These are phyloP conservation scores for Solanum paucissectum DNA, from an alignment of 257 asterid species.

Conservation along the genomic window DNA sequence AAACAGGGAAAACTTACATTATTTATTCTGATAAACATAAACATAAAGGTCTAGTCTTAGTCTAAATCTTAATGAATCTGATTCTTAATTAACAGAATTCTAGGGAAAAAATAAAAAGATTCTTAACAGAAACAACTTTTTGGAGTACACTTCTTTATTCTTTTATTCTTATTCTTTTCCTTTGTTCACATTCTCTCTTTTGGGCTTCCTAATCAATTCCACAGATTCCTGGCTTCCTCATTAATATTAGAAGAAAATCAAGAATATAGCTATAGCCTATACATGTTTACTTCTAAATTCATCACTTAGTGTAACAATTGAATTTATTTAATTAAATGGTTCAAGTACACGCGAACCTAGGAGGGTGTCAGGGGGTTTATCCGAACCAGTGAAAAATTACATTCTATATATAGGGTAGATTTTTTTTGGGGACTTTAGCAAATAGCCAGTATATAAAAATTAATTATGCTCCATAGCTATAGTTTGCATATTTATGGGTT, in stretches of 20 bases:
- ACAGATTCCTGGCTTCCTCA: background rate
- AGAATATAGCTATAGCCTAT: background rate
- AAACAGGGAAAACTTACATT: background rate
- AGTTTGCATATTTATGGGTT: background rate
- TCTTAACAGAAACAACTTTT: background rate
- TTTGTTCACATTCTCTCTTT: background rate
- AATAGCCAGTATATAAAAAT: too few relatives aligned
- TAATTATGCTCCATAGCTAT: too few relatives aligned
- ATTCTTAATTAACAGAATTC: background rate
- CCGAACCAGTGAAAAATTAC: too few relatives aligned
- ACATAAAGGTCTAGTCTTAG: background rate
- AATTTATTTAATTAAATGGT: background rate
- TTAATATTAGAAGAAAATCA: background rate
- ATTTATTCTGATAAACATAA: background rate
- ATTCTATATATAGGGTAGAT: background rate
- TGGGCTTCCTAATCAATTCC: background rate
- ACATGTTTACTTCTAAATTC: background rate
- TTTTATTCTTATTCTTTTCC: background rate
- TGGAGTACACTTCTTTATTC: background rate
- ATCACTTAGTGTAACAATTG: background rate
- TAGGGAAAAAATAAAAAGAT: background rate
- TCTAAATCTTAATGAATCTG: background rate
- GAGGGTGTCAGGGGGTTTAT: background rate
- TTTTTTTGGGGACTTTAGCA: background rate
- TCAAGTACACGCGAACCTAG: background rate